Evolutionary conservation across 495 filamentous ascomycete genomes (phyloP).

Genomic region (Penicillium canariense): DNA sequence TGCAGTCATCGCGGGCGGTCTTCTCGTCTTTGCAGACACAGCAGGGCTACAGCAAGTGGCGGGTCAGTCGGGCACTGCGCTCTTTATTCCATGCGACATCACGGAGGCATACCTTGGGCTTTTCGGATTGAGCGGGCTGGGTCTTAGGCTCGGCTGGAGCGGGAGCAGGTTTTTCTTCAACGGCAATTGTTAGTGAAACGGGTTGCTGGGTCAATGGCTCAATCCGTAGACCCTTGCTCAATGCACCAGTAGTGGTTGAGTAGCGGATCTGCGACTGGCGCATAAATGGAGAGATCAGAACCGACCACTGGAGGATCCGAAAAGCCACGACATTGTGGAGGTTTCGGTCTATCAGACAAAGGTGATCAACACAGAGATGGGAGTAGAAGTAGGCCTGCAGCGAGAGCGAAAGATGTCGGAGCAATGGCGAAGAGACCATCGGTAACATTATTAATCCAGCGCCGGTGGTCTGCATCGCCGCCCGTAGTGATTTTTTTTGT

Average conservation of each 20-base stretch:
- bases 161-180: constrained; percentile 25
- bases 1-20: constrained; percentile 89
- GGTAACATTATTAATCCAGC: constrained; percentile 33
- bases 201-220: not conserved
- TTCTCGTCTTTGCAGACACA: constrained; percentile 98
- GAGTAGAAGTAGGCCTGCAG: not conserved
- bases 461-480: constrained; percentile 14
- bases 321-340: constrained; percentile 42
- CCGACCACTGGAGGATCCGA: constrained; percentile 42
- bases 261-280: not conserved
- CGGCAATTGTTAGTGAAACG: constrained; percentile 1
- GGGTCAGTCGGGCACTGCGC: not conserved
- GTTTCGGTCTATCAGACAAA: not conserved
- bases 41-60: constrained; percentile 63
- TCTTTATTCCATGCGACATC: not conserved
- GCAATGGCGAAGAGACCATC: constrained; percentile 14
- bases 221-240: constrained; percentile 11
- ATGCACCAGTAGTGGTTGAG: constrained; percentile 6
- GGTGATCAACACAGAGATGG: constrained; percentile 2
- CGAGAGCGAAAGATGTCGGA: constrained; percentile 3
- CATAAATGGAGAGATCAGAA: not conserved
- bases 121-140: constrained; percentile 39
- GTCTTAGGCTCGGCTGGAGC: constrained; percentile 27
- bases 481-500: constrained; percentile 29
- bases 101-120: constrained; percentile 51